A percentile compares a stretch with the other conserved stretches of the same genome.
Evolutionary conservation across 768 basidiomycete genomes (phyloP).

Genomic region (Panus rudis): DNA sequence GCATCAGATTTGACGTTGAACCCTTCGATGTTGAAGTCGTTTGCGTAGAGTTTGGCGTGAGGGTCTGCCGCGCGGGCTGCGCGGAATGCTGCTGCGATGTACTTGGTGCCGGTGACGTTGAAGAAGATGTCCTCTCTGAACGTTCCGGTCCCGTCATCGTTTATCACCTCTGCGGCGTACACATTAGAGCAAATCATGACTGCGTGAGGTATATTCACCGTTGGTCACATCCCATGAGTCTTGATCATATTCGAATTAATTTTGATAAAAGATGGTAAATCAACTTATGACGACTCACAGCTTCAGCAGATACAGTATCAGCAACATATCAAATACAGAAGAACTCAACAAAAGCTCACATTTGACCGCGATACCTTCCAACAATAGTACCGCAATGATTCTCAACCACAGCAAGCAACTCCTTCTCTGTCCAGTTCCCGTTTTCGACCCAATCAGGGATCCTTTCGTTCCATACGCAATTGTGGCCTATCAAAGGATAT

Average conservation of each 20-base stretch:
- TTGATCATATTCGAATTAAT: slow-evolving; percentile 14
- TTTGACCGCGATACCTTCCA: slow-evolving; percentile 33
- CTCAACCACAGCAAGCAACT: slow-evolving; percentile 26
- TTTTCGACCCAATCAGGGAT: slow-evolving; percentile 32
- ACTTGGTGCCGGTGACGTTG: slow-evolving; percentile 40
- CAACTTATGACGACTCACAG: slow-evolving; percentile 13
- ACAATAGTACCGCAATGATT: slow-evolving; percentile 30
- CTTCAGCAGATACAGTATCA: background rate
- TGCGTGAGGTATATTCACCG: slow-evolving; percentile 16
- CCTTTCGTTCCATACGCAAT: slow-evolving; percentile 39
- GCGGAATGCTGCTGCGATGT: slow-evolving; percentile 43
- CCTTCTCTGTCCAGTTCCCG: slow-evolving; percentile 22
- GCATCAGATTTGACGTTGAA: slow-evolving; percentile 45
- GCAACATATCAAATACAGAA: background rate
- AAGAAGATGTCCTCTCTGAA: slow-evolving; percentile 48
- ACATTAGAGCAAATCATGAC: background rate
- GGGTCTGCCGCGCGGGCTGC: slow-evolving; percentile 51
- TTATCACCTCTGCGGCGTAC: slow-evolving; percentile 37
- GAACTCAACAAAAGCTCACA: slow-evolving; percentile 17
- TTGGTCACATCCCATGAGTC: slow-evolving; percentile 51
- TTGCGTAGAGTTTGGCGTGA: slow-evolving; percentile 49
- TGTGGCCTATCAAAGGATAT: slow-evolving; percentile 19
- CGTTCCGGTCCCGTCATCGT: slow-evolving; percentile 45
- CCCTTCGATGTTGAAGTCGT: slow-evolving; percentile 31
- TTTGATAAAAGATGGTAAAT: background rate